These are phyloP conservation scores for Exidia glandulosa DNA, from an alignment of 768 basidiomycete genomes.

Conservation along the genomic window DNA sequence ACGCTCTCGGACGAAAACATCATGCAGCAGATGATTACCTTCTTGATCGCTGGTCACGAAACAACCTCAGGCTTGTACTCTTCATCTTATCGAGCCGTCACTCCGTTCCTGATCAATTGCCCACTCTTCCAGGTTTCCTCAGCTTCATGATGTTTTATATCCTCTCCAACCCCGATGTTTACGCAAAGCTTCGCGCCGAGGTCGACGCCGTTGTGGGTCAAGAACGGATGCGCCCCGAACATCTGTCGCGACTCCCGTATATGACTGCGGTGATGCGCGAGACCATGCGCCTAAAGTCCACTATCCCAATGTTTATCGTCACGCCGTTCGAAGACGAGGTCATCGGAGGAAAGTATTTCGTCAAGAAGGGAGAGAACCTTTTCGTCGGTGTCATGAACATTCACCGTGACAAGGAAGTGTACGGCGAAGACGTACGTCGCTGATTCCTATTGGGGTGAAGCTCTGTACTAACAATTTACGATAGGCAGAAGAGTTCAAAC, in stretches of 20 bases:
- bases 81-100: not conserved
- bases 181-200: conserved; percentile 35
- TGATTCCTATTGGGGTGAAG: not conserved
- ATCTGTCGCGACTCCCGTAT: conserved; percentile 33
- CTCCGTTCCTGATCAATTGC: not conserved
- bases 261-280: conserved; percentile 26
- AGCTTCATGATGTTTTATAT: conserved; percentile 34
- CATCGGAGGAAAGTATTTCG: conserved; percentile 29
- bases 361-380: conserved; percentile 22
- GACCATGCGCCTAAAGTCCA: conserved; percentile 27
- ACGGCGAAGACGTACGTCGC: conserved; percentile 37
- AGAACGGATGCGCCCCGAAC: conserved; percentile 26
- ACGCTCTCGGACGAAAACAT: not conserved
- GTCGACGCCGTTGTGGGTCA: conserved; percentile 34
- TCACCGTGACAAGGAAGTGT: conserved; percentile 32
- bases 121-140: conserved; percentile 18
- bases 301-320: conserved; percentile 26
- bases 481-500: conserved; percentile 28
- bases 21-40: conserved; percentile 30
- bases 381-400: conserved; percentile 19
- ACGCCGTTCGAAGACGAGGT: conserved; percentile 28
- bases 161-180: conserved; percentile 30
- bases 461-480: not conserved
- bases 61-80: conserved; percentile 23
- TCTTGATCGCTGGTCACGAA: conserved; percentile 38